Conservation (phyloP, 2,329 filamentous ascomycete species). For the Tolypocladium cylindrosporum region DNA sequence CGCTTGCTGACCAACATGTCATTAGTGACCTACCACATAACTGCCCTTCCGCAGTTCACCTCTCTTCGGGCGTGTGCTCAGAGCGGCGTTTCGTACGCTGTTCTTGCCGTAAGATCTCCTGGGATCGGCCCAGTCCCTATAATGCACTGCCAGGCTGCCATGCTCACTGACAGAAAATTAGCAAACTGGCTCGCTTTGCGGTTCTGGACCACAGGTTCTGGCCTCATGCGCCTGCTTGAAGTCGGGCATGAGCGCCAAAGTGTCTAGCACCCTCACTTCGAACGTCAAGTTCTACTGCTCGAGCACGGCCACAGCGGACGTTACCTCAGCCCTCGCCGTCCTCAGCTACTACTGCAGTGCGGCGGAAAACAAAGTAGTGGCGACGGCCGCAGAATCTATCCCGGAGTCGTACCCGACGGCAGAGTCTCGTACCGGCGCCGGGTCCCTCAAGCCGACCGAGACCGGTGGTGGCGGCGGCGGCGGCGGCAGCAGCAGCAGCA, state of each 20-base stretch:
- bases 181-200: conserved; percentile 30
- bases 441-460: conserved; percentile 4
- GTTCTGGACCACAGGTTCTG: conserved; percentile 34
- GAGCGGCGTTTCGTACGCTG: conserved; percentile 29
- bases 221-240: conserved; percentile 45
- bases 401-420: conserved; percentile 8
- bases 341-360: conserved; percentile 41
- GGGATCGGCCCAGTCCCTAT: not conserved
- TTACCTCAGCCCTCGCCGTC: conserved; percentile 35
- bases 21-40: conserved; percentile 44
- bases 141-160: not conserved
- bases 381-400: conserved; percentile 29
- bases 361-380: conserved; percentile 29
- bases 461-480: not conserved
- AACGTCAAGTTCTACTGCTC: conserved; percentile 33
- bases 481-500: not conserved
- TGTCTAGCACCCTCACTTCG: conserved; percentile 34
- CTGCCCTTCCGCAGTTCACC: conserved; percentile 35
- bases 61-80: conserved; percentile 35
- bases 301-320: conserved; percentile 30
- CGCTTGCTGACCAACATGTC: not conserved
- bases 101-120: conserved; percentile 25
- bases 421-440: conserved; percentile 6
- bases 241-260: conserved; percentile 29
- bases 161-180: conserved; percentile 4